phyloP scores from a whole-genome alignment of 1,284 basidiomycete genomes.

The Stygiomarasmius scandens region DNA sequence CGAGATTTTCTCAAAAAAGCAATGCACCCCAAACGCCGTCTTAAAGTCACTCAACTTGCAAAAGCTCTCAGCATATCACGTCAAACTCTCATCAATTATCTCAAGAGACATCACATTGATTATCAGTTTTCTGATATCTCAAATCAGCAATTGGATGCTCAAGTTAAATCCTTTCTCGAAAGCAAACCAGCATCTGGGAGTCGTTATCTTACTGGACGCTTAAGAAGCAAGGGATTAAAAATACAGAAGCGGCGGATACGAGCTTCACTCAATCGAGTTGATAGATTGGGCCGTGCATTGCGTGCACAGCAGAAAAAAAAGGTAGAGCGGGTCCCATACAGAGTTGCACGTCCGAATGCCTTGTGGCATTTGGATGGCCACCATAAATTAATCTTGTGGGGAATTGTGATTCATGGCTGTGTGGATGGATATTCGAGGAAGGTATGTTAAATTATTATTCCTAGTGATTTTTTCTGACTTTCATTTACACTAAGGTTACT shows the following conservation, averaged over 20 bases:
- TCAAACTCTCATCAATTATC: neutral
- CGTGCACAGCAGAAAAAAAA: neutral
- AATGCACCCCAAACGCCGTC: slow-evolving; percentile 4
- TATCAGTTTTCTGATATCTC: slow-evolving; percentile 4
- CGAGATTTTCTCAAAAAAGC: slow-evolving; percentile 3
- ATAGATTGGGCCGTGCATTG: slow-evolving; percentile 1
- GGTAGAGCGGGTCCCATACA: slow-evolving; percentile 24
- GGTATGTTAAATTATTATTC: slow-evolving; percentile 27
- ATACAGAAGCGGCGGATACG: neutral
- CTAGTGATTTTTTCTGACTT: neutral
- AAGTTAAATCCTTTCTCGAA: neutral
- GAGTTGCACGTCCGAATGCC: slow-evolving; percentile 36
- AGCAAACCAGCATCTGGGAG: slow-evolving; percentile 2
- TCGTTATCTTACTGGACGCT: slow-evolving; percentile 4
- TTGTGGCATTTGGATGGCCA: slow-evolving; percentile 54
- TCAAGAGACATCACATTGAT: neutral
- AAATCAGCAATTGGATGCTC: slow-evolving; percentile 6
- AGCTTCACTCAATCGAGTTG: slow-evolving; percentile 3
- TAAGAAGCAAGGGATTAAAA: neutral
- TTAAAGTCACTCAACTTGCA: slow-evolving; percentile 1
- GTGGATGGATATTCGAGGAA: slow-evolving; percentile 44
- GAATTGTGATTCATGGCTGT: slow-evolving; percentile 51
- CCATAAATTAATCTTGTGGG: slow-evolving; percentile 53
- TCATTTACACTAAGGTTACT: slow-evolving; percentile 26
- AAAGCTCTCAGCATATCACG: neutral